Base-by-base conservation (phyloP, 306 rosid species). In the Rosa persica region DNA sequence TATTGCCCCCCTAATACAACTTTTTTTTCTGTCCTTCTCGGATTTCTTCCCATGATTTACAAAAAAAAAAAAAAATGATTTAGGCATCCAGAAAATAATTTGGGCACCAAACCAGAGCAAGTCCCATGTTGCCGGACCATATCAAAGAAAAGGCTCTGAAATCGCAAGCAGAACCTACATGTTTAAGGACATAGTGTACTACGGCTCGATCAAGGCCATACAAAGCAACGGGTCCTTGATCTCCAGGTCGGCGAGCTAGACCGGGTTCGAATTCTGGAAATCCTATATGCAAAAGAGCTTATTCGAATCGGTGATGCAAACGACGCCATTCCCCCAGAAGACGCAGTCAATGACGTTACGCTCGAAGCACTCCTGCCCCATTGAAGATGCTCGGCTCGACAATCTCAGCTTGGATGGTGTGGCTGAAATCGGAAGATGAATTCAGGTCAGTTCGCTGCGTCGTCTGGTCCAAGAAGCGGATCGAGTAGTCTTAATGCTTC, bases 131-230 rank as follows among this genome's bases (percentile, higher is more conserved):
- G n/a, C n/a, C n/a, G n/a, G n/a, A n/a, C n/a, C n/a, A n/a, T n/a
- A n/a, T n/a, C n/a, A n/a, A n/a, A n/a, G n/a, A n/a, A n/a, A 85
- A 1, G 89, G 88, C 27, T 88, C 95, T 1, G 88, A 91, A 4
- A 94, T 80, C 2, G 92, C 93, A 7, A 94, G 94, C 57, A 94
- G 79, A 51, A 94, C 98, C 90, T 92, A 97, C n/a, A 94, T 97
- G 8, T 91, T 91, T 2, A 97, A 97, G 0, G 97, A 94, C 87
- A 94, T 86, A 0, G 97, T 94, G 69, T 89, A 91, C 87, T 92
- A 97, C 5, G 97, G 98, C 87, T 94, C 98, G 25, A 94, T 92
- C 72, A 94, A 97, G 7, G 96, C 97, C 88, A 94, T 91, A 83
- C 97, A 92, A 1, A 65, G 90, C 57, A 97, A 97, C 81, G 88